Conservation (phyloP, 2,329 filamentous ascomycete species). For the Trichoderma hamatum region DNA sequence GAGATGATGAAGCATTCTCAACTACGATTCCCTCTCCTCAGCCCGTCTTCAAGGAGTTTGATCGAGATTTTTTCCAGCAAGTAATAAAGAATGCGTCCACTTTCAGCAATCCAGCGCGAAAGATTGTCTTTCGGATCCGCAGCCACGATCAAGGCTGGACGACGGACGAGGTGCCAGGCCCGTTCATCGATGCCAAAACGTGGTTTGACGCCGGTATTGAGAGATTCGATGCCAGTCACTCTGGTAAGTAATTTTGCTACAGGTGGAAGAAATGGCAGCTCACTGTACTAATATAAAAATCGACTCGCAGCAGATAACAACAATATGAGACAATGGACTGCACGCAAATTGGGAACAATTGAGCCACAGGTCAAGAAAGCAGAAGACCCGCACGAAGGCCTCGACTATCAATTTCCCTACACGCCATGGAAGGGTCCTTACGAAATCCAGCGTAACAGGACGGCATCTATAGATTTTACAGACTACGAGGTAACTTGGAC, state of each 20-base stretch:
- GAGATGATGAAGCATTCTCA: not conserved
- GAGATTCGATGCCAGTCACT: conserved; percentile 48
- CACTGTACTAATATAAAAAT: not conserved
- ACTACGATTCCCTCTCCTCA: not conserved
- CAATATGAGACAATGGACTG: not conserved
- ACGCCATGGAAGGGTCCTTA: conserved; percentile 27
- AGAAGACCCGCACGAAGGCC: not conserved
- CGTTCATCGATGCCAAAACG: conserved; percentile 53
- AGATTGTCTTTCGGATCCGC: conserved; percentile 62
- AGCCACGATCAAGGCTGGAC: conserved; percentile 64
- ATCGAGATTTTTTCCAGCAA: conserved; percentile 36
- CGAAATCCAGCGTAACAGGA: conserved; percentile 54
- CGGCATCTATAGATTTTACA: conserved; percentile 39
- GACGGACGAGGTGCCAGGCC: conserved; percentile 26
- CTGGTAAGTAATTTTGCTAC: not conserved
- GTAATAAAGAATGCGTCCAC: conserved; percentile 45
- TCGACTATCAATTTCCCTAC: not conserved
- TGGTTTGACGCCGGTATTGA: conserved; percentile 69
- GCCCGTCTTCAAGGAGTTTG: not conserved
- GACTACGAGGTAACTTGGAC: conserved; percentile 58
- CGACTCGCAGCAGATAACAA: not conserved
- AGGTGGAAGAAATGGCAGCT: not conserved
- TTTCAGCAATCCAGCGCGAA: conserved; percentile 56
- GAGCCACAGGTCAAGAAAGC: not conserved
- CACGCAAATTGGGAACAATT: conserved; percentile 15